Evolutionary conservation across 495 filamentous ascomycete species (phyloP), one percentile per base, ranked within the genome.

Genomic region (Aspergillus cavernicola): DNA sequence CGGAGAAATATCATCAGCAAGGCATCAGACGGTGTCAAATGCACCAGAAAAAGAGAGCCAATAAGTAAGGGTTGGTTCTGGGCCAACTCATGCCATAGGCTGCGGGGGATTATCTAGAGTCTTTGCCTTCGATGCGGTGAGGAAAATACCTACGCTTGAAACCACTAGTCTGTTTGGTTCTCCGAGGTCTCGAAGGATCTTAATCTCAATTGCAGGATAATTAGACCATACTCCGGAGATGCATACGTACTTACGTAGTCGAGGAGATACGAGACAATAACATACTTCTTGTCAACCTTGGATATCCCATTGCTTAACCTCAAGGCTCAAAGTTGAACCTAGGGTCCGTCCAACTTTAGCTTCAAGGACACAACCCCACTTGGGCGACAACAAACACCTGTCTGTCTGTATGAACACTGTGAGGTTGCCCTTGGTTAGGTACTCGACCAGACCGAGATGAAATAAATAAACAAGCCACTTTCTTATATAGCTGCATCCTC

Each of bases 61-160:
- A 51, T 57, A n/a, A 36, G n/a, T 26, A 29, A 32, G 36, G 16
- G 32, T 38, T 42, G 22, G 31, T 10, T 15, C 42, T 11, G 32
- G n/a, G 52, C 35, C 43, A 31, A 49, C 41, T 29, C 36, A 41
- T 55, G 42, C 48, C 43, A 62, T 66, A 56, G 58, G 61, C 52
- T 55, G 46, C 20, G 37, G 54, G 20, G 41, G 39, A 56, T 33
- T 33, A 31, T 46, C 42, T 53, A 12, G 31, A 38, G 15, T 24
- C 56, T 43, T 62, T 38, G 58, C 64, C 64, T 62, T 62, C 55
- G 64, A 64, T 66, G 64, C 61, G 64, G 64, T 66, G 64, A 62
- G 58, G 61, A 60, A 56, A 9, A 28, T 4, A 9, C 24, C 9
- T 38, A 38, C 22, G 7, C 26, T 33, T 32, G 42, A 37, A 37